Percentiles rank a stretch among this genome's conserved stretches.
These are phyloP conservation scores for Penicillium soppii DNA, from an alignment of 495 filamentous ascomycete genomes.

Conservation along the genomic window DNA sequence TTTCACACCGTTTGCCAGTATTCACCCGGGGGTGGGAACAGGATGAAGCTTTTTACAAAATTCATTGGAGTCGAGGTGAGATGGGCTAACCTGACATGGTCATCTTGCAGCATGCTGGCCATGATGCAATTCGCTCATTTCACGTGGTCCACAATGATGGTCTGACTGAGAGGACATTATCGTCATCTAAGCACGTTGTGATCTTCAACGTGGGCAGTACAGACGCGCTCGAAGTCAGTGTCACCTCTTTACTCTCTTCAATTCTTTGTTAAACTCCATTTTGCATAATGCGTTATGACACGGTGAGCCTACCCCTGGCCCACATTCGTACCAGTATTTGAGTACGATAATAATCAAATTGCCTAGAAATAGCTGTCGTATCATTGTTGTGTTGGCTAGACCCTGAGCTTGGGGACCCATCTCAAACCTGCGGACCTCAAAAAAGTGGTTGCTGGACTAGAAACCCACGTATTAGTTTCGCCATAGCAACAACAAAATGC, in stretches of 20 bases:
- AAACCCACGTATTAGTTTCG: no score
- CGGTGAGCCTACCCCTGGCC: conserved; percentile 12
- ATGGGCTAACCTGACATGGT: not conserved
- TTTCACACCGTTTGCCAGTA: not conserved
- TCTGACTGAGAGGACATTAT: not conserved
- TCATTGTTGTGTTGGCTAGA: no score
- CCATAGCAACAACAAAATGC: no score
- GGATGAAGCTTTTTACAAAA: no score
- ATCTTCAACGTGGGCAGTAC: no score
- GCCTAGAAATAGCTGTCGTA: conserved; percentile 11
- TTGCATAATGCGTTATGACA: conserved; percentile 8
- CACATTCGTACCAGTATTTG: conserved; percentile 3
- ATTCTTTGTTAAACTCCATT: conserved; percentile 9
- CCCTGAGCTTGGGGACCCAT: no score
- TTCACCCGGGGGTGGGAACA: no score
- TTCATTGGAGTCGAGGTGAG: no score
- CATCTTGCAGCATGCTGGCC: not conserved
- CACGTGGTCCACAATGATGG: not conserved
- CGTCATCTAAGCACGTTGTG: not conserved
- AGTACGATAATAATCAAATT: conserved; percentile 10
- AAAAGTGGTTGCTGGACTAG: no score
- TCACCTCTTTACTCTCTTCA: conserved; percentile 13
- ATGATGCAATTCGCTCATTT: not conserved
- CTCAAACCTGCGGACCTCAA: no score
- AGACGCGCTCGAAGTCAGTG: conserved; percentile 20